A percentile compares a stretch with the other conserved stretches of the same genome.
These are phyloP conservation scores for Pseudevernia furfuracea DNA, from an alignment of 495 filamentous ascomycete species.

Conservation along the genomic window DNA sequence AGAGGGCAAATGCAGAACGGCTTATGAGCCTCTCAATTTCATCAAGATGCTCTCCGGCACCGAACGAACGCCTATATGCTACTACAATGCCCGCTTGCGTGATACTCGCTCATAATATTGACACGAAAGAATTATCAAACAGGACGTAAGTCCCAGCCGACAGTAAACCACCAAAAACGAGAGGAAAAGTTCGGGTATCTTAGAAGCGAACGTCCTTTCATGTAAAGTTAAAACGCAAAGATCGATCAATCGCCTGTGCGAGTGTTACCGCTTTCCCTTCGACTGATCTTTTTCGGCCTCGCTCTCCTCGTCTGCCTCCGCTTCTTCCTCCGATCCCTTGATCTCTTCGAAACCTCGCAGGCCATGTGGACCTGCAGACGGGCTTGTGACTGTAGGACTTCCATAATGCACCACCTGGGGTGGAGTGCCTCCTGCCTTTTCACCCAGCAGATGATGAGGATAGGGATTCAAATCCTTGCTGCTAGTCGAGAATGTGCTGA, in stretches of 20 bases:
- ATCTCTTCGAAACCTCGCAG: conserved; percentile 13
- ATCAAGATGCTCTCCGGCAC: conserved; percentile 8
- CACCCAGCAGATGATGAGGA: conserved; percentile 54
- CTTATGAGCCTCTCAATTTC: background rate
- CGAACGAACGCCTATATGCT: conserved; percentile 5
- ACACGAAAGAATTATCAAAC: conserved; percentile 9
- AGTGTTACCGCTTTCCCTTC: background rate
- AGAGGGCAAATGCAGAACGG: background rate
- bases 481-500: conserved; percentile 69
- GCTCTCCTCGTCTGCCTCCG: background rate
- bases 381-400: conserved; percentile 42
- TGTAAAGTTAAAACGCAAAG: background rate
- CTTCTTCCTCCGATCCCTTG: conserved; percentile 7
- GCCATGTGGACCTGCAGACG: conserved; percentile 13
- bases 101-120: conserved; percentile 2
- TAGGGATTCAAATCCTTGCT: conserved; percentile 68
- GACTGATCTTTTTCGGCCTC: conserved; percentile 7
- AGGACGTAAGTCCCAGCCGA: background rate
- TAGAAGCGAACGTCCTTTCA: conserved; percentile 18
- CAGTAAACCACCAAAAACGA: conserved; percentile 5
- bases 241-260: background rate
- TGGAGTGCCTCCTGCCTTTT: conserved; percentile 49
- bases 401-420: conserved; percentile 58
- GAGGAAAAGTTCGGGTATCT: conserved; percentile 21
- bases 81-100: conserved; percentile 10